phyloP scores from a whole-genome alignment of 177 flowering plant species.

The Tripterygium wilfordii region DNA sequence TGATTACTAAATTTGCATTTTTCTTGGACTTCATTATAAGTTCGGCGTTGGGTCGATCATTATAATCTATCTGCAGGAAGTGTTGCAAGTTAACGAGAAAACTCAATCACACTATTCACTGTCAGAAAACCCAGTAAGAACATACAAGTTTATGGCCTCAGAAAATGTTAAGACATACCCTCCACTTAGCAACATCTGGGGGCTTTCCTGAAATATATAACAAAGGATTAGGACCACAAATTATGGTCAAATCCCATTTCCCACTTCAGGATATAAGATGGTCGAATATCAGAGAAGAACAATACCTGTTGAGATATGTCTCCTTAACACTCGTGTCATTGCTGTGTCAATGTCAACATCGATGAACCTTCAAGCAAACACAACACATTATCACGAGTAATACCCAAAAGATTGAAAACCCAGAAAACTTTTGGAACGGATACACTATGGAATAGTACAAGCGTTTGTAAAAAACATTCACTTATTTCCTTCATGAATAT shows the following conservation, averaged over 20 bases:
- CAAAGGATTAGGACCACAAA: background rate
- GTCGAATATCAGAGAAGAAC: background rate
- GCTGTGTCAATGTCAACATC: conserved; percentile 72
- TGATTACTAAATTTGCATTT: conserved; percentile 73
- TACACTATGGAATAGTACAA: too few relatives aligned
- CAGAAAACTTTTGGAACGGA: too few relatives aligned
- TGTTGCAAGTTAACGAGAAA: too few relatives aligned
- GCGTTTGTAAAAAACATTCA: too few relatives aligned
- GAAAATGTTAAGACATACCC: conserved; percentile 44
- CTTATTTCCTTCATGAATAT: too few relatives aligned
- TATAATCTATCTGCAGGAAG: conserved; percentile 63
- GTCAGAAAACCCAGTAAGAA: too few relatives aligned
- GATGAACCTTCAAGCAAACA: conserved; percentile 53
- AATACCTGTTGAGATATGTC: conserved; percentile 76
- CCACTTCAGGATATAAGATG: background rate
- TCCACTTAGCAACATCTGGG: conserved; percentile 75
- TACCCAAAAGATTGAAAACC: background rate
- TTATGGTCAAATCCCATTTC: background rate
- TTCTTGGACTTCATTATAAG: conserved; percentile 63
- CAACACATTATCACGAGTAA: background rate
- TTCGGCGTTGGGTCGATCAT: conserved; percentile 88
- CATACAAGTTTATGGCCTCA: background rate
- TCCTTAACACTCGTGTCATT: conserved; percentile 67
- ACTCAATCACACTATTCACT: background rate
- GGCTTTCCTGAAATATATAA: conserved; percentile 42